phyloP scores from a whole-genome alignment of 305 asterid genomes.

The Withania somnifera region DNA sequence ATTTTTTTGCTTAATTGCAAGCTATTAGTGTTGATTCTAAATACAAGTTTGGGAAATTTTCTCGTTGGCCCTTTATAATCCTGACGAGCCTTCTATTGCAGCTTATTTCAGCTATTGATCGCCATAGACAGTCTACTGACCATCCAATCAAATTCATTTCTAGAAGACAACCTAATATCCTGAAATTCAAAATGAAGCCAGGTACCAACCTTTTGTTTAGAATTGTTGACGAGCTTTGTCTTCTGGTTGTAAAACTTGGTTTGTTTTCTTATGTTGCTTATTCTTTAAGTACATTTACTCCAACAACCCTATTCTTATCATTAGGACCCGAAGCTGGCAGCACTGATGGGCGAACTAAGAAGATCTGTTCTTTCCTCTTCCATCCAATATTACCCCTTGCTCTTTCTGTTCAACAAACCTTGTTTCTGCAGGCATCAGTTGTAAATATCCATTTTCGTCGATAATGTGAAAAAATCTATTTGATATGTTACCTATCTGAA shows the following conservation, averaged over 20 bases:
- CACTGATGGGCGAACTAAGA: slow-evolving; percentile 56
- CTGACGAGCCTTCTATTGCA: slow-evolving; percentile 20
- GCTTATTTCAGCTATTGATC: slow-evolving; percentile 88
- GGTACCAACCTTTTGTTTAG: slow-evolving; percentile 21
- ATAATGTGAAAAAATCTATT: not conserved
- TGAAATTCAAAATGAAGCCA: slow-evolving; percentile 86
- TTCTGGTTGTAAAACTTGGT: not conserved
- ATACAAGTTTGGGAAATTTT: not conserved
- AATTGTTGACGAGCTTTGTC: not conserved
- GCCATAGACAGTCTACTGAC: slow-evolving; percentile 82
- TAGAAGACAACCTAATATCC: slow-evolving; percentile 63
- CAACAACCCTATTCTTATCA: not conserved
- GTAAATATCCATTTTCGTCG: slow-evolving; percentile 69
- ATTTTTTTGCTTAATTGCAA: not conserved
- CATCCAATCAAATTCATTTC: slow-evolving; percentile 90
- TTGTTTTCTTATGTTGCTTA: not conserved
- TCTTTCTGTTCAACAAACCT: slow-evolving; percentile 81
- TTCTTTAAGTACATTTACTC: not conserved
- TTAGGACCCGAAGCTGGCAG: slow-evolving; percentile 80
- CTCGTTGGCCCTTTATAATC: not conserved
- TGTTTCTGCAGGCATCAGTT: slow-evolving; percentile 76
- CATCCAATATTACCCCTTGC: slow-evolving; percentile 86
- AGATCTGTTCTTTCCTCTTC: slow-evolving; percentile 76
- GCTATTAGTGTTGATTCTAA: not conserved
- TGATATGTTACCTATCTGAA: not conserved